Base-by-base conservation (phyloP, 805 yeast species). In the Limtongozyma cylindracea region DNA sequence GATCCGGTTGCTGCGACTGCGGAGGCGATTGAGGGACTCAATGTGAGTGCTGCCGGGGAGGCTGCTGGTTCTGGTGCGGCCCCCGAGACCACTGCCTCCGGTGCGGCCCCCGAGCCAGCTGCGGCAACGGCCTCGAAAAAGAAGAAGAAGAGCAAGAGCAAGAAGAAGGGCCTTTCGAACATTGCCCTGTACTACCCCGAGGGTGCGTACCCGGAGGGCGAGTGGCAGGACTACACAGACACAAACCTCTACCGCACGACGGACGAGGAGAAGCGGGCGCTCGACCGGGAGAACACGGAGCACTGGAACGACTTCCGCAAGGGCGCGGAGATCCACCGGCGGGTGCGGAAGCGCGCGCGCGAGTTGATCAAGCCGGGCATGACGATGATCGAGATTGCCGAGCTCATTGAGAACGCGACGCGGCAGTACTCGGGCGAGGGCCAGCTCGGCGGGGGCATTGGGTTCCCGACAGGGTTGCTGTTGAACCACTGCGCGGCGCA, bases 401-500 rank as follows among this genome's bases (percentile, higher is more conserved):
- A 88, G 39, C 53, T 68, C 27, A 72, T 88, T 34, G 99, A 88
- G 45, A 63, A 78, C 38, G 61, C 84, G 1, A 72, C 74, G 6
- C 59, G 96, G 33, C 60, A 66, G 4, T 64, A 70, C 33, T 58
- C 80, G 10, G 71, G 59, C 19, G 71, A 70, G 22, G 71, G 67
- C 34, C 56, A 65, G 19, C 56, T 61, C 15, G 44, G 41, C 24
- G 88, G 78, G 10, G 99, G 99, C 18, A 65, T 82, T 35, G 99
- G 96, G 5, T 88, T 88, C 58, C 99, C 99, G 22, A 80, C 95
- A n/a, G 99, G 99, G 27, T 59, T 88, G 18, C 77, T 93, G 1
- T 45, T 84, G 30, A 88, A 88, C 47, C 74, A 80, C 39, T 70
- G 78, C 39, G 99, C 99, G 13, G 98, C 98, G 0, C 99, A 88